phyloP scores from a whole-genome alignment of 1,139 yeast genomes.

The Lodderomyces pseudojiufengensis region DNA sequence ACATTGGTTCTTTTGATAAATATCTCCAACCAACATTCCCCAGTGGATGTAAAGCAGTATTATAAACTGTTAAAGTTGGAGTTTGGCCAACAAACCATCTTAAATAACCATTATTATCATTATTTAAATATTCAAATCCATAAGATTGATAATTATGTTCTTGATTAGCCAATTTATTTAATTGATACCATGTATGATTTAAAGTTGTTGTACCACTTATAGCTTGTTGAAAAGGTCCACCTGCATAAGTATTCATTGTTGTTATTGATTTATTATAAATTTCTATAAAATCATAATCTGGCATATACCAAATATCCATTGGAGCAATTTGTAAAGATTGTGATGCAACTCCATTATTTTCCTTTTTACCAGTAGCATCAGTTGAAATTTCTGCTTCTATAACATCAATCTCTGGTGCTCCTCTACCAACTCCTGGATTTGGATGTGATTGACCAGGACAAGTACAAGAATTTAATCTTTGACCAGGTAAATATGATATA shows the following conservation, averaged over 20 bases:
- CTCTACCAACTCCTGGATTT: conserved; percentile 73
- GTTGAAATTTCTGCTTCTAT: conserved; percentile 69
- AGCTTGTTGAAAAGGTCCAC: conserved; percentile 87
- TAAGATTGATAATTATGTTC: conserved; percentile 57
- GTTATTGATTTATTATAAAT: conserved; percentile 60
- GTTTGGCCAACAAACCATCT: conserved; percentile 77
- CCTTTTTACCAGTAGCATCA: conserved; percentile 15
- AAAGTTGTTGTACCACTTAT: conserved; percentile 69
- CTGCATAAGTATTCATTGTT: conserved; percentile 70
- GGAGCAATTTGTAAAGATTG: conserved; percentile 86
- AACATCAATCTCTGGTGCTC: conserved; percentile 88
- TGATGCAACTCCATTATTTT: conserved; percentile 63
- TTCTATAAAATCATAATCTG: conserved; percentile 70
- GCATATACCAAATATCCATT: conserved; percentile 79
- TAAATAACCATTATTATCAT: conserved; percentile 62
- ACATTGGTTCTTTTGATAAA: conserved; percentile 83
- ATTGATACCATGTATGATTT: conserved; percentile 72
- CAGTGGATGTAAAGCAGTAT: conserved; percentile 69
- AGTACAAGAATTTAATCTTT: conserved; percentile 62
- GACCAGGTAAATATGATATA: conserved; percentile 74
- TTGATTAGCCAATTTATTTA: conserved; percentile 27
- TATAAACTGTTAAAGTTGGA: conserved; percentile 60
- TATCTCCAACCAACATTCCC: conserved; percentile 78
- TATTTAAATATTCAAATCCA: conserved; percentile 75
- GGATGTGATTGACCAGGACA: conserved; percentile 80